Evolutionary conservation across 345 rosid species (phyloP).

Genomic region (Arabidopsis suecica): DNA sequence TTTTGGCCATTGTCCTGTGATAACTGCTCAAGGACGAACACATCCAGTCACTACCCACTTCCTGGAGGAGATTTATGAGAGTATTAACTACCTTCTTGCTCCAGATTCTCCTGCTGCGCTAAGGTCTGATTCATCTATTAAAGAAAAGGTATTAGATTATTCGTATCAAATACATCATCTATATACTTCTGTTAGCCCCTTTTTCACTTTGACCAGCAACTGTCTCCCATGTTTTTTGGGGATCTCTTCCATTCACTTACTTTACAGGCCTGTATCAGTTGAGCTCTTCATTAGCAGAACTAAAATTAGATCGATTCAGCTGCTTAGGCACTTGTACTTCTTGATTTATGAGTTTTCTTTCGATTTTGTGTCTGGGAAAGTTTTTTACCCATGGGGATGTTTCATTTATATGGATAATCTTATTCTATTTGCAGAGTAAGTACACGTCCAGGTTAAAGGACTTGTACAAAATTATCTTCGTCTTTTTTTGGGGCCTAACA

Average conservation of each 20-base stretch:
- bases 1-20: conserved; percentile 89
- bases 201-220: conserved; percentile 8
- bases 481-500: background rate
- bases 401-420: conserved; percentile 15
- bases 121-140: conserved; percentile 57
- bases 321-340: conserved; percentile 8
- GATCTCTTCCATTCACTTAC: conserved; percentile 22
- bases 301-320: conserved; percentile 7
- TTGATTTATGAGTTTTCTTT: background rate
- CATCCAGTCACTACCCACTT: conserved; percentile 81
- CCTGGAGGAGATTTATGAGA: conserved; percentile 89
- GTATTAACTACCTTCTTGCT: conserved; percentile 65
- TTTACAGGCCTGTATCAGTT: background rate
- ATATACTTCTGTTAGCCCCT: conserved; percentile 12
- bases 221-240: background rate
- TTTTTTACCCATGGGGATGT: background rate
- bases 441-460: background rate
- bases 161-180: conserved; percentile 5
- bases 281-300: background rate
- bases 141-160: conserved; percentile 51
- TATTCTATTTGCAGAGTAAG: conserved; percentile 1
- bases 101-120: conserved; percentile 88
- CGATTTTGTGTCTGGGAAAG: background rate
- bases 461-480: background rate
- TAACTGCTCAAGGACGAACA: conserved; percentile 86